Evolutionary conservation across 371 early-diverging fungal genomes (phyloP).

Genomic region (Choanephora cucurbitarum): DNA sequence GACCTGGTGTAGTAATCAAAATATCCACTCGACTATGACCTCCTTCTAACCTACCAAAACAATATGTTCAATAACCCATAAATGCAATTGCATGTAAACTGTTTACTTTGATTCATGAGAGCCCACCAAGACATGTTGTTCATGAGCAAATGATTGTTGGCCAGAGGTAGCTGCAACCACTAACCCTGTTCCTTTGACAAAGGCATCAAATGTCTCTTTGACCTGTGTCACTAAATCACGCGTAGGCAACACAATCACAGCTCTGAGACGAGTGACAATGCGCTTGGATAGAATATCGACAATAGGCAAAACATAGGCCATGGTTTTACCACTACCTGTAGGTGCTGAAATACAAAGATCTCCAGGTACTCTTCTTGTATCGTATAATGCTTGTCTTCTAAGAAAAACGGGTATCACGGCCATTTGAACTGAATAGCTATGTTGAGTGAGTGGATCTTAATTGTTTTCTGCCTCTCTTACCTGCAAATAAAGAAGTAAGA

Average conservation of each 20-base stretch:
- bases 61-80: too few relatives aligned
- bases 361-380: slow-evolving; percentile 56
- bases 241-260: slow-evolving; percentile 89
- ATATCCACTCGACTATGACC: slow-evolving; percentile 85
- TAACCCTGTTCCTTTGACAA: slow-evolving; percentile 75
- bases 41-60: slow-evolving; percentile 38
- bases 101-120: slow-evolving; percentile 37
- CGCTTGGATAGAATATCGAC: slow-evolving; percentile 76
- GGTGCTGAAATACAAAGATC: slow-evolving; percentile 95
- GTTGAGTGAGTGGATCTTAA: too few relatives aligned
- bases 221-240: slow-evolving; percentile 90
- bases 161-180: slow-evolving; percentile 74
- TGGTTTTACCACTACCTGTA: slow-evolving; percentile 96
- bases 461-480: too few relatives aligned
- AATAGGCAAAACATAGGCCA: slow-evolving; percentile 96
- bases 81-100: not conserved
- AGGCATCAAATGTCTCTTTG: slow-evolving; percentile 77
- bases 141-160: slow-evolving; percentile 76
- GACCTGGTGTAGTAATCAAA: slow-evolving; percentile 94
- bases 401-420: slow-evolving; percentile 84
- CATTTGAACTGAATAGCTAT: slow-evolving; percentile 89
- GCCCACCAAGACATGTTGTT: slow-evolving; percentile 72
- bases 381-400: slow-evolving; percentile 54
- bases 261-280: slow-evolving; percentile 75
- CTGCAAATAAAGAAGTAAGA: slow-evolving; percentile 80